Base-by-base conservation (phyloP, 2,329 filamentous ascomycete species). In the Phialophora macrospora region DNA sequence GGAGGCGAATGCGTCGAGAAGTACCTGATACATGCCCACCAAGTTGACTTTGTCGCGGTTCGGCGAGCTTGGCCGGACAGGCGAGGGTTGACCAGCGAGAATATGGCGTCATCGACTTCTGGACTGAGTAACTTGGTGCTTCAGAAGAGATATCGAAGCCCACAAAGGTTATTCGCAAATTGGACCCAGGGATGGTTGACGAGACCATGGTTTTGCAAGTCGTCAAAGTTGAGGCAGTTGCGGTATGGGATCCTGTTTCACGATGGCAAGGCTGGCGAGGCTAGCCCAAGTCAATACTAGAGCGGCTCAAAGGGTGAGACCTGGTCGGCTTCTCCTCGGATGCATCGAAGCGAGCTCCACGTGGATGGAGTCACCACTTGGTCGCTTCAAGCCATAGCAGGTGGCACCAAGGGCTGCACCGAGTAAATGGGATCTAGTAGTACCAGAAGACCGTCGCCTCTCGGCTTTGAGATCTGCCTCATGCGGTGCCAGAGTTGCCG, bases 1-100 rank as follows among this genome's bases (percentile, higher is more conserved):
- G 67, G 38, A 69, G 67, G 67, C 67, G 67, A 69, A 22, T 22
- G 20, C 62, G 67, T 69, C 62, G 38, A 60, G 46, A 34, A 65
- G 24, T 46, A 34, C 32, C 54, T 38, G 61, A 63, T 58, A 64
- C 41, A 63, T n/a, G 54, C n/a, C 67, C 55, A 54, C 62, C 62
- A 66, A 62, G 46, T 44, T 22, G 12, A 54, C 9, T 32, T 24
- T 24, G n/a, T 20, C 9, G 44, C 30, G 26, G 24, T 51, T 41
- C 51, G 60, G 62, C 54, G 54, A 32, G 20, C 55, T 52, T 62
- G 59, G 38, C 58, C 52, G 54, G 58, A 49, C 30, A 46, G 28
- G 26, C 55, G 61, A 67, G 55, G 17, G 48, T 41, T 22, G n/a
- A 48, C 34, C 11, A 51, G 60, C 48, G 38, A 48, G 12, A 20